Percentiles rank a stretch among this genome's conserved stretches.
Conservation (phyloP, 176 grass and related monocot genomes). For the Aegilops umbellulata region DNA sequence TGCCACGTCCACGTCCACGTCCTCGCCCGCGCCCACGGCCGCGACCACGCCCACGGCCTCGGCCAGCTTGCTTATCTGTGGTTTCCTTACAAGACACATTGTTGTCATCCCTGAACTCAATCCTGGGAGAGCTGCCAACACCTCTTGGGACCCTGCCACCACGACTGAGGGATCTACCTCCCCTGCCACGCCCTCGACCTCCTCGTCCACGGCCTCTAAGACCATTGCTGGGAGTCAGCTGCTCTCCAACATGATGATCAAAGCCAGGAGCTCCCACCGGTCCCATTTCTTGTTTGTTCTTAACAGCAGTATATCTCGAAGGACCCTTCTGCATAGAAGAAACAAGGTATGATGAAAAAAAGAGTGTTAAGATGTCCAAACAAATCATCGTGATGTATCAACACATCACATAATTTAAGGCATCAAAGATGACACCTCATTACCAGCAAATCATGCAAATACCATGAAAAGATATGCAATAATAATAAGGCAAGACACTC, state of each 20-base stretch:
- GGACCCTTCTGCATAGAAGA: constrained; percentile 62
- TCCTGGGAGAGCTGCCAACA: constrained; percentile 39
- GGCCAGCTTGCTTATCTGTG: constrained; percentile 48
- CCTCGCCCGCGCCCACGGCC: constrained; percentile 57
- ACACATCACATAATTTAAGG: background rate
- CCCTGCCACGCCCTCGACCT: constrained; percentile 54
- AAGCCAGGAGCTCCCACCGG: constrained; percentile 38
- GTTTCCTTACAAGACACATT: constrained; percentile 30
- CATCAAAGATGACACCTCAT: background rate
- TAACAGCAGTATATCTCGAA: constrained; percentile 52
- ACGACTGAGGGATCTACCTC: constrained; percentile 59
- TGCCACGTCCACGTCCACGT: constrained; percentile 42
- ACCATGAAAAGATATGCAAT: constrained; percentile 1
- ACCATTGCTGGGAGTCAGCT: constrained; percentile 41
- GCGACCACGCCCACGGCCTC: constrained; percentile 52
- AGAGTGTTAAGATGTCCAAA: background rate
- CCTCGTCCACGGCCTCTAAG: constrained; percentile 77
- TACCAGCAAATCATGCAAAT: background rate
- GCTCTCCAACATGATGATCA: constrained; percentile 39
- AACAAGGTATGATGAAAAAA: background rate
- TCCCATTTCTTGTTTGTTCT: constrained; percentile 53
- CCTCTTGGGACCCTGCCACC: constrained; percentile 66
- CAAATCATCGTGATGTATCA: background rate
- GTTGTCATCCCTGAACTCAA: constrained; percentile 43
- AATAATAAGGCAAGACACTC: constrained; percentile 38